Evolutionary conservation across 257 asterid genomes (phyloP), one percentile per base, ranked within the genome.

Genomic region (Handroanthus guayacan): DNA sequence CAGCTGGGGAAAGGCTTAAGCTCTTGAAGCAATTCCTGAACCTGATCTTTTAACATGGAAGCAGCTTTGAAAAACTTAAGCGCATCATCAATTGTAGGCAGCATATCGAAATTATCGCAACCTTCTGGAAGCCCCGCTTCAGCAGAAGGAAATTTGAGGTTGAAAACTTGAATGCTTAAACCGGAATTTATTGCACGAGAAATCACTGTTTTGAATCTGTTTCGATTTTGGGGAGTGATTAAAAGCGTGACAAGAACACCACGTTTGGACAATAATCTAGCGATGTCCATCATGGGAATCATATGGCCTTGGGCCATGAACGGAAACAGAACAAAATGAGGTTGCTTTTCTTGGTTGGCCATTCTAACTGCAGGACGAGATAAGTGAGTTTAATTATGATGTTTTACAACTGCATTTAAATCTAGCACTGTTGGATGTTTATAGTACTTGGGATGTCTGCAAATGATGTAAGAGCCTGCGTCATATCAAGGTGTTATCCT

Each of bases 251-350:
- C 65, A 2, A 44, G 56, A 1, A 62, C 84, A 3, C 88, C 90
- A 0, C 81, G 85, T 6, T 58, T 75, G 0, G 92, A 91, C 1
- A 91, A 82, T 45, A 86, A 48, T 68, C 81, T 72, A 60, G 91
- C 88, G 2, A 91, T 85, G 77, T 89, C 97, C 6, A 85, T 58
- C 88, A 84, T 84, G 16, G 94, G 93, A n/a, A 89, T 78, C 68
- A 82, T 41, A 67, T 89, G 95, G 79, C 97, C 95, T 60, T 84
- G 93, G 16, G 91, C 89, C 86, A 87, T 6, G 77, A 84, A 82
- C 10, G 97, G 97, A 13, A 91, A 57, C 44, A 91, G 67, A 9
- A 78, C 84, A 16, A 91, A 84, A 73, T 89, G 92, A 55, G 83
- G 95, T 5, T 57, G 79, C 13, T 72, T 62, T 55, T 71, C 85